phyloP scores from a whole-genome alignment of 768 basidiomycete genomes.

The Tubosaeta brunneosetosa region DNA sequence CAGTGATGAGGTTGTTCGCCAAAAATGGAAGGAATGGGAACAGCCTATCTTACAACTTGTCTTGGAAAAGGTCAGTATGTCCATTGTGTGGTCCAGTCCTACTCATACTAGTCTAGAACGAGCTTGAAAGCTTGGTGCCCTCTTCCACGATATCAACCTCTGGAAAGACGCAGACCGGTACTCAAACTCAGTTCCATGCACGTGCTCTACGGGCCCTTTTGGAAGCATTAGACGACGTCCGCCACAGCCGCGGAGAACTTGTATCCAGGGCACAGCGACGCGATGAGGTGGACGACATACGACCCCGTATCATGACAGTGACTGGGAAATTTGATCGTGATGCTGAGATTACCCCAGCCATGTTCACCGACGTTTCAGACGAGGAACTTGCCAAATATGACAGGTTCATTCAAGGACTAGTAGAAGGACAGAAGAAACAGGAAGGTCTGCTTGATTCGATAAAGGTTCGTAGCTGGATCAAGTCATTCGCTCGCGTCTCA shows the following conservation, averaged over 20 bases:
- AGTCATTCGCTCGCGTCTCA: neutral
- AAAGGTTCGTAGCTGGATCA: slow-evolving; percentile 45
- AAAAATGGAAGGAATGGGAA: slow-evolving; percentile 91
- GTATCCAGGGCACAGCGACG: slow-evolving; percentile 61
- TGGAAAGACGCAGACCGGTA: slow-evolving; percentile 34
- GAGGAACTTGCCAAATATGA: slow-evolving; percentile 81
- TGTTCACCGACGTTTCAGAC: slow-evolving; percentile 84
- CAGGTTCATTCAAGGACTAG: slow-evolving; percentile 59
- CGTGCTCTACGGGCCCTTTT: slow-evolving; percentile 68
- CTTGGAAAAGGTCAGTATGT: slow-evolving; percentile 49
- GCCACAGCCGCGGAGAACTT: slow-evolving; percentile 53
- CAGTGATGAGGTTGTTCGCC: slow-evolving; percentile 71
- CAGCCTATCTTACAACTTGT: slow-evolving; percentile 64
- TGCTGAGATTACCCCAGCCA: slow-evolving; percentile 70
- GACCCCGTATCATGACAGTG: slow-evolving; percentile 58
- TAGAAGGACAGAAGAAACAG: slow-evolving; percentile 53
- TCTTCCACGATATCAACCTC: slow-evolving; percentile 47
- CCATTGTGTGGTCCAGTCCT: neutral
- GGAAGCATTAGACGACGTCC: slow-evolving; percentile 76
- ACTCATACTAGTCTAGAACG: slow-evolving; percentile 40
- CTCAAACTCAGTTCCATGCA: slow-evolving; percentile 56
- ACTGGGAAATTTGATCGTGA: slow-evolving; percentile 63
- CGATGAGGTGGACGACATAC: slow-evolving; percentile 69
- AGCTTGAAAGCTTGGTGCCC: slow-evolving; percentile 64
- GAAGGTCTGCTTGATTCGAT: slow-evolving; percentile 60